These are phyloP conservation scores for Aspergillus piperis DNA, from an alignment of 2,329 filamentous ascomycete species.

Conservation along the genomic window DNA sequence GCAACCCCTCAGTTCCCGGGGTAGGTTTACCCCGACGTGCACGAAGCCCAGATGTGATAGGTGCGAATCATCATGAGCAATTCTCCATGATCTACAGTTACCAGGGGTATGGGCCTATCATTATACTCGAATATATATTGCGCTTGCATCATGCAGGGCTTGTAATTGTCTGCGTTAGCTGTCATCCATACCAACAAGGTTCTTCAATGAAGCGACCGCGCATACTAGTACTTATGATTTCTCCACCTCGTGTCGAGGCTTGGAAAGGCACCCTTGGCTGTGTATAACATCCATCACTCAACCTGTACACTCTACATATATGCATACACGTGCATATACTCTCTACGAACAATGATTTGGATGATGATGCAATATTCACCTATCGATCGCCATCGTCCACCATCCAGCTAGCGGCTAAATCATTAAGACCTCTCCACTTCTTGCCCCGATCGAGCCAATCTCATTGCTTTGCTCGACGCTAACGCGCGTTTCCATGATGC, in stretches of 20 bases:
- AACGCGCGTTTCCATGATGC: not conserved
- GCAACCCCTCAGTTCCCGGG: not conserved
- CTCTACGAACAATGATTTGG: not conserved
- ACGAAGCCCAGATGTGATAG: not conserved
- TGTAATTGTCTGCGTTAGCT: not conserved
- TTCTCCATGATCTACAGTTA: constrained; percentile 3
- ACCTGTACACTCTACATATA: no score
- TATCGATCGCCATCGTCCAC: not conserved
- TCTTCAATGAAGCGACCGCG: not conserved
- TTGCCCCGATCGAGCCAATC: not conserved
- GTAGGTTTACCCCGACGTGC: constrained; percentile 2
- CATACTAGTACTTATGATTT: not conserved
- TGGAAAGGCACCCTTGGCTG: not conserved
- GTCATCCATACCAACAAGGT: not conserved
- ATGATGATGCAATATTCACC: not conserved
- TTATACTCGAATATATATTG: not conserved
- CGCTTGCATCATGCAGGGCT: not conserved
- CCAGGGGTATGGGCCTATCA: not conserved
- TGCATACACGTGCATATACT: no score
- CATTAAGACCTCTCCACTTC: not conserved
- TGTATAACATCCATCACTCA: not conserved
- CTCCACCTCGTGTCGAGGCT: not conserved
- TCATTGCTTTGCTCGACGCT: not conserved
- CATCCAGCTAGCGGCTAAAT: not conserved
- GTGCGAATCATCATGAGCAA: not conserved